These are phyloP conservation scores for Suhomyces sp. DNA, from an alignment of 805 yeast genomes.

Conservation along the genomic window DNA sequence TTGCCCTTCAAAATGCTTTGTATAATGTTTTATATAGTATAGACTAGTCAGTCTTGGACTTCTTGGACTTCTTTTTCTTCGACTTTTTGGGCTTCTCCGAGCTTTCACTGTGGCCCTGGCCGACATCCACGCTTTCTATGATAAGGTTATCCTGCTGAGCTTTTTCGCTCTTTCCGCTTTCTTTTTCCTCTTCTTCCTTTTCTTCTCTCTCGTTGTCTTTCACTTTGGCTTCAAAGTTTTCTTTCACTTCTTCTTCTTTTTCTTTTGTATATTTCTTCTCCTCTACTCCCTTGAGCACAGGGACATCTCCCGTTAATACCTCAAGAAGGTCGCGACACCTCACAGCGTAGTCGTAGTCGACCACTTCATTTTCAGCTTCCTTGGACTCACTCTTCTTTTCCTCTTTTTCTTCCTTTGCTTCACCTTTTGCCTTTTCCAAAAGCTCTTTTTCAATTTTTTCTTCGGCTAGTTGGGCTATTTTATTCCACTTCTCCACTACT, in stretches of 20 bases:
- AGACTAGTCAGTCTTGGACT: constrained; percentile 8
- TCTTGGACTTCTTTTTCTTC: constrained; percentile 4
- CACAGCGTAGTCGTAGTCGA: constrained; percentile 37
- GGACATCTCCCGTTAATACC: constrained; percentile 32
- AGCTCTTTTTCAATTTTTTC: constrained; percentile 37
- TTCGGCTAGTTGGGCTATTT: constrained; percentile 40
- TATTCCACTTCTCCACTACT: constrained; percentile 57
- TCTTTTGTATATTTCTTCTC: constrained; percentile 7
- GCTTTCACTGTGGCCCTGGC: constrained; percentile 3
- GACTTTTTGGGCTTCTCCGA: constrained; percentile 9
- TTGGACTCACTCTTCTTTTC: constrained; percentile 9
- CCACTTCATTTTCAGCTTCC: constrained; percentile 13
- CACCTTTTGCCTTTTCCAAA: constrained; percentile 17
- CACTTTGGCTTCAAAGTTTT: constrained; percentile 5
- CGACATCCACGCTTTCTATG: constrained; percentile 10
- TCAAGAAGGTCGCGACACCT: constrained; percentile 39
- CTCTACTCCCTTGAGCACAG: constrained; percentile 29
- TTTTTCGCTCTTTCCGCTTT: constrained; percentile 11
- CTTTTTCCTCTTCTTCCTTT: constrained; percentile 14
- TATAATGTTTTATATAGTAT: not conserved
- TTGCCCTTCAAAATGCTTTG: not conserved
- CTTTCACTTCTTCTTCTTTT: constrained; percentile 10
- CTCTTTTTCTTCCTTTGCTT: constrained; percentile 17
- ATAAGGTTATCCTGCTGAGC: constrained; percentile 6
- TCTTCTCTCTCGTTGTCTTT: constrained; percentile 5